Evolutionary conservation across 805 yeast genomes (phyloP), one percentile per base, ranked within the genome.

Genomic region (Metschnikowia borealis): DNA sequence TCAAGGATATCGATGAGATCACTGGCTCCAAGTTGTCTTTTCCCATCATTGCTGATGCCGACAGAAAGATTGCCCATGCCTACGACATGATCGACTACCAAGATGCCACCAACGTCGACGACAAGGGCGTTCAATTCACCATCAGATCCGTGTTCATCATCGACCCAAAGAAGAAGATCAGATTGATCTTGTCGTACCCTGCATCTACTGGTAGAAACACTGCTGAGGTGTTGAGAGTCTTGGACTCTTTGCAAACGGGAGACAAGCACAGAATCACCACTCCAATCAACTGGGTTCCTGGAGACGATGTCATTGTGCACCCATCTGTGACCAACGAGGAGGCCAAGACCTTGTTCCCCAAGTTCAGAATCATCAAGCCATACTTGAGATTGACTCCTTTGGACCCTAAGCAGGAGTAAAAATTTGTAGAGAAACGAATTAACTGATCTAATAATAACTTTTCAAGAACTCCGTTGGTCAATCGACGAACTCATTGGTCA

Each of bases 161-260:
- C 68, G 97, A 90, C 71, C 97, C 97, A 59, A 67, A 75, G 60
- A 91, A 90, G 81, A 90, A 86, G 73, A 83, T 91, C 65, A 84
- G 97, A 75, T 78, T 89, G 65, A 83, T 85, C 58, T 71, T 91
- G 76, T 81, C 92, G 20, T 90, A 90, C 78, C 97, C 97, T 51
- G 94, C 97, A 53, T 85, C 96, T 42, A 84, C 88, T 54, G 97
- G 97, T 68, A 87, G 97, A 80, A 90, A 91, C 83, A 81, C 96
- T 54, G 81, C 87, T 51, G 97, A 90, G 78, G 92, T 90, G 35
- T 78, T 91, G 70, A 86, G 97, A 75, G 96, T 87, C 50, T 74
- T 90, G 57, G 96, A 89, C 68, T 87, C 96, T 48, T 76, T 90
- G 68, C 96, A 89, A 77, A 75, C 83, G 56, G 88, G 89, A 61